phyloP scores from a whole-genome alignment of 1,284 basidiomycete genomes.

The Tilletia setariae region DNA sequence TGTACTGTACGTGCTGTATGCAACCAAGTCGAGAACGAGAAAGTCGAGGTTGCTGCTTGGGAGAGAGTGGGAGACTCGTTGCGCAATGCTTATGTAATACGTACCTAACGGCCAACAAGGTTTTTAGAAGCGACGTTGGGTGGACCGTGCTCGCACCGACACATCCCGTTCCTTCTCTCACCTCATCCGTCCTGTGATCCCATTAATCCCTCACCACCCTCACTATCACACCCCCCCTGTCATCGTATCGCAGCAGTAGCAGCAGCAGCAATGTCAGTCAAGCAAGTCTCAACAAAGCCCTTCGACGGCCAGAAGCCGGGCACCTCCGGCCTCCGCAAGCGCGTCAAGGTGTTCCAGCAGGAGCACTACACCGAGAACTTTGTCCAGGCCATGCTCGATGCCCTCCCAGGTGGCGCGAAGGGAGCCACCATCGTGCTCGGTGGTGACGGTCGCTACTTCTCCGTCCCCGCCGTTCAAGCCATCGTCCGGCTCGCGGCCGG shows the following conservation, averaged over 20 bases:
- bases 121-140: too few species aligned
- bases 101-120: too few species aligned
- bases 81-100: too few species aligned
- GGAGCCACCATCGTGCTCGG: constrained; percentile 85
- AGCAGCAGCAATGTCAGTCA: constrained; percentile 35
- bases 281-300: constrained; percentile 45
- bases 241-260: neutral
- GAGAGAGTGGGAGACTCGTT: too few species aligned
- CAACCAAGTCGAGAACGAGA: too few species aligned
- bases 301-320: constrained; percentile 55
- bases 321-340: constrained; percentile 52
- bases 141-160: neutral
- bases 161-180: neutral
- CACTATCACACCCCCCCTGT: neutral
- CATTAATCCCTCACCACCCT: constrained; percentile 3
- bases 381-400: constrained; percentile 86
- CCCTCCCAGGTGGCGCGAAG: constrained; percentile 71
- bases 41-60: too few species aligned
- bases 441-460: constrained; percentile 93
- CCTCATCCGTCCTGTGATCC: neutral
- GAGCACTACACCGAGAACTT: constrained; percentile 99
- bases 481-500: constrained; percentile 88
- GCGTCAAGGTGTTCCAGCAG: constrained; percentile 54
- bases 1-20: neutral
- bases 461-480: constrained; percentile 80